Evolutionary conservation across 352 stramenopile genomes (phyloP).

Genomic region (Phytophthora capsici): DNA sequence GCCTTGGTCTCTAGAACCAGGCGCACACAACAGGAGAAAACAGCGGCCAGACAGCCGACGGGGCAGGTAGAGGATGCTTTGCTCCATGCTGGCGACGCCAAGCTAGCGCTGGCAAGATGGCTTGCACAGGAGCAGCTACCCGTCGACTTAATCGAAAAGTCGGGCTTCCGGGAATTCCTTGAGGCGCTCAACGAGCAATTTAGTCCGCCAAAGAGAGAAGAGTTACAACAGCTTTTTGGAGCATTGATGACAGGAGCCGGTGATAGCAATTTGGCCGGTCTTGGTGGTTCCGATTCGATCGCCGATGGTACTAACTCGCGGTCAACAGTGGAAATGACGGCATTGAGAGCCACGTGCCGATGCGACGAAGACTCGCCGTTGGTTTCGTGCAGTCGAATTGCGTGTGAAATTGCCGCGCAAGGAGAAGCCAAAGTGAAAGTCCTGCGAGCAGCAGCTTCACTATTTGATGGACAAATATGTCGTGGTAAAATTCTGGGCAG

Average conservation of each 20-base stretch:
- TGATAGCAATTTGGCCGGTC: conserved; percentile 13
- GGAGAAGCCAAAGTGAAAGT: conserved; percentile 48
- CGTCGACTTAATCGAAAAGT: conserved; percentile 45
- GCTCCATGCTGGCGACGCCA: conserved; percentile 35
- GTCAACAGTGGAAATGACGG: conserved; percentile 31
- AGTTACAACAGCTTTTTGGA: conserved; percentile 37
- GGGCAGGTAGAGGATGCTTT: conserved; percentile 13
- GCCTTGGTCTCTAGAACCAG: conserved; percentile 8
- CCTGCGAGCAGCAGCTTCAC: conserved; percentile 38
- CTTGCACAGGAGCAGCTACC: conserved; percentile 54
- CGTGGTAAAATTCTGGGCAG: conserved; percentile 39
- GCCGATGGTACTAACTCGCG: neutral
- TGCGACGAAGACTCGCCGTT: conserved; percentile 39
- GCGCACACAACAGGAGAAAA: conserved; percentile 23
- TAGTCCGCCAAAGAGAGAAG: conserved; percentile 27
- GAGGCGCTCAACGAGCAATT: conserved; percentile 47
- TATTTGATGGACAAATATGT: conserved; percentile 43
- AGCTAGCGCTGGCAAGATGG: conserved; percentile 46
- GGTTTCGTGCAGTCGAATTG: conserved; percentile 34
- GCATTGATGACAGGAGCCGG: conserved; percentile 17
- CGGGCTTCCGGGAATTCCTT: conserved; percentile 46
- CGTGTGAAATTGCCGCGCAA: conserved; percentile 27
- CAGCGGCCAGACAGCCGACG: conserved; percentile 11
- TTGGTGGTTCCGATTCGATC: conserved; percentile 4
- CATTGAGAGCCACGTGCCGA: conserved; percentile 44